Base-by-base conservation (phyloP, 306 rosid genomes). In the Oemleria cerasiformis region DNA sequence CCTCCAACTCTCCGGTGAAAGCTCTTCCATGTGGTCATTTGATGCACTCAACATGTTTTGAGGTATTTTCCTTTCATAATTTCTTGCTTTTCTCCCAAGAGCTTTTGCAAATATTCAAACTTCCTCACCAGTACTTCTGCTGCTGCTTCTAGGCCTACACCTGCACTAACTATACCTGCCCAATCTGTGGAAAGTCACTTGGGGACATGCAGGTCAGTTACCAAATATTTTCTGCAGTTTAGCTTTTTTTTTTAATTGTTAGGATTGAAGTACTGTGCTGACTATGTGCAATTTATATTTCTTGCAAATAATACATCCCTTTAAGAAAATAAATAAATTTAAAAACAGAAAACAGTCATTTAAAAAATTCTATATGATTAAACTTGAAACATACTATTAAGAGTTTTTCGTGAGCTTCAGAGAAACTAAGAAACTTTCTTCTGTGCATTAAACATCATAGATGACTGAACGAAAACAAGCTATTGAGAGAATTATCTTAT, bases 141-240 rank as follows among this genome's bases (percentile, higher is more conserved):
- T 78, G 68, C 68, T 76, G 71, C 80, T 83, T 80, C 45, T 79
- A 94, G 97, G 97, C 86, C 70, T 94, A 94, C 75, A 89, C 96
- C 39, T 79, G 78, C 73, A 85, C 63, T 62, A 83, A 81, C 43
- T 94, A 94, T 75, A 89, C 96, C 75, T 91, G 96, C 78, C 97
- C 99, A 60, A 85, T 94, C 75, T 88, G 99, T 70, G 83, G 92
- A 86, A 91, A 94, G 84, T 91, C 99, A 62, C 92, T 91, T 8
- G 96, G 96, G 78, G 97, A 94, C 82, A 91, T 94, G 99, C 92
- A 89, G 99, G 97, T 93, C 70, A 71, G 91, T 81, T 77, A 56
- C 69, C 30, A 55, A 51, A 70, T 68, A 73, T 67, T 60, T 47
- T n/a, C 61, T 73, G 4, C 30, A 57, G 36, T 57, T 57, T 25